Evolutionary conservation across 2,329 filamentous ascomycete species (phyloP), one percentile per base, ranked within the genome.

Genomic region (Alternaria atra): DNA sequence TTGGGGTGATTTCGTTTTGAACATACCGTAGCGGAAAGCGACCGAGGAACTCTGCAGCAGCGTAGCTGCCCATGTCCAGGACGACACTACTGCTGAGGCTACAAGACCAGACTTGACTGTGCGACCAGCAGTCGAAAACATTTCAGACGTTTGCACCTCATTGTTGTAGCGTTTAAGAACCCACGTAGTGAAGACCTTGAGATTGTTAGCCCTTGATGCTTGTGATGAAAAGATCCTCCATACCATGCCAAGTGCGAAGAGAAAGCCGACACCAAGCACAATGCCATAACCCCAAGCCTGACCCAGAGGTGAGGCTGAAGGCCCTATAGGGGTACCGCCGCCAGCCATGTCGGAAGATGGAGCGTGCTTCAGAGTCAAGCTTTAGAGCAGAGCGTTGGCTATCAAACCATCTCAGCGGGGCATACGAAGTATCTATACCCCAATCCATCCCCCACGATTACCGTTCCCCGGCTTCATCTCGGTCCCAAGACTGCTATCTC

Each of bases 271-370:
- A 40, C 74, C 74, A 56, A 77, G 63, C 10, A 77, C 68, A 32
- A 76, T 72, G 15, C 74, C 74, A 69, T 77, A 77, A n/a, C 73
- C 73, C 71, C 71, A 73, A 54, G 57, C 70, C 56, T 72, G 71
- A 4, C 70, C 69, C 27, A 73, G 51, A 50, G 71, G 70, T n/a
- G 65, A 69, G 37, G 68, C 68, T 20, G 69, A 66, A 43, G 70
- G 67, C 27, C 70, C 69, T 20, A 68, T 64, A 23, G 71, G 71
- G 53, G 71, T 66, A 51, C 66, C 65, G 46, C 69, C 68, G 46
- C 71, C 70, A 62, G 71, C 71, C 69, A 72, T 73, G 12, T 39
- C 55, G 37, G 47, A 52, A 40, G 52, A 32, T 55, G 48, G 61
- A 53, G 59, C 40, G 54, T 54, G 51, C 17, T 52, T 55, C 52